Evolutionary conservation across 108 stramenopile genomes (phyloP), one percentile per base, ranked within the genome.

Genomic region (Discostella stelligeroides): DNA sequence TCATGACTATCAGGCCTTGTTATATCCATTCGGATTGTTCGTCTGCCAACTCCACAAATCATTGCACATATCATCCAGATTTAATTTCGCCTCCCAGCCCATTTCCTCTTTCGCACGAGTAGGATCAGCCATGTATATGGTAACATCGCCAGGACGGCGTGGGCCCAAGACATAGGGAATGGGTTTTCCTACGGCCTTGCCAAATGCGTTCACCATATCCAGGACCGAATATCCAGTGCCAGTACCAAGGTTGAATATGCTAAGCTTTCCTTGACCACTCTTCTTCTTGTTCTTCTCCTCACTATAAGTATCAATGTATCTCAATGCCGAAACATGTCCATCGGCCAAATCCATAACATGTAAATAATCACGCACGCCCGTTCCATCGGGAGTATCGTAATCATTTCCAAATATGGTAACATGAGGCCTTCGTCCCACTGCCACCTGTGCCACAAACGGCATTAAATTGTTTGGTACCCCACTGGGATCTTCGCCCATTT

Each of bases 401-500:
- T 98, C 98, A 61, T 90, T 72, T 13, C 99, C 99, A 74, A 98
- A 99, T n/a, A 99, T 91, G 14, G 88, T 96, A 58, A 99, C 87
- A 62, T 82, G 83, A 53, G 93, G 88, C 42, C 97, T 86, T 50
- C 98, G 84, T 51, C 99, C 99, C 20, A 97, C 92, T 6, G 96
- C 96, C 42, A 99, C 99, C 84, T 99, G 99, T 10, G 92, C 85
- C 1, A 99, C 92, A 72, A 89, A 99, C 0, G 99, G 99, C 96
- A 98, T 97, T 61, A 99, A 87, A 82, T 98, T 98, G 85, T 99
- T 99, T 37, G 99, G 99, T 55, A 95, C 90, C 15, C 88, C 98
- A 82, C 88, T 74, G 21, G 99, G 99, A 85, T 98, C 98, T 83
- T 99, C 99, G 14, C 99, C 99, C 72, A 99, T 98, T 48, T 83